Evolutionary conservation across 495 filamentous ascomycete genomes (phyloP).

Genomic region (Penicillium psychrofluorescens): DNA sequence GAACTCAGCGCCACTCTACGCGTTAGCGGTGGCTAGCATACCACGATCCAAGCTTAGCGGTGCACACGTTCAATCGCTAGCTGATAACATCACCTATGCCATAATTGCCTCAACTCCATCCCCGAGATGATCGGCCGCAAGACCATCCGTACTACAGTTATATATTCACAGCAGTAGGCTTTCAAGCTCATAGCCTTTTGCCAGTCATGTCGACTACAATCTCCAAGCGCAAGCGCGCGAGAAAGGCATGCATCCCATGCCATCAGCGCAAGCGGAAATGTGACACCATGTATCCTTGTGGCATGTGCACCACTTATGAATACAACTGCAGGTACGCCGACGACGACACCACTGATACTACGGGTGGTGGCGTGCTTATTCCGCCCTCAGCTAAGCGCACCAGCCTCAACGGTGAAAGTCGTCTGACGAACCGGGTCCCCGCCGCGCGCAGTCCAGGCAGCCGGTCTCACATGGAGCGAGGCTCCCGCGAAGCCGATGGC

Average conservation of each 20-base stretch:
- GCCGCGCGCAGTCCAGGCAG: neutral
- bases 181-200: neutral
- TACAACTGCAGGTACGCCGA: constrained; percentile 24
- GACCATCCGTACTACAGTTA: neutral
- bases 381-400: constrained; percentile 7
- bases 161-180: neutral
- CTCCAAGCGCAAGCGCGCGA: constrained; percentile 23
- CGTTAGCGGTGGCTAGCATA: too few relatives aligned
- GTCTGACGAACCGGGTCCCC: neutral
- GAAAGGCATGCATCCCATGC: constrained; percentile 26
- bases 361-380: neutral
- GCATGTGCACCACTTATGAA: constrained; percentile 22
- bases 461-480: constrained; percentile 4
- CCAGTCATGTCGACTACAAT: constrained; percentile 19
- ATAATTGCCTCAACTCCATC: neutral
- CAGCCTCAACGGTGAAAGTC: constrained; percentile 3
- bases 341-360: constrained; percentile 4
- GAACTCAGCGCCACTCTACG: too few relatives aligned
- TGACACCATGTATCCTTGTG: constrained; percentile 18
- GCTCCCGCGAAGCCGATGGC: constrained; percentile 2
- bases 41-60: too few relatives aligned
- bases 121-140: neutral
- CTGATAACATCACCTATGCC: too few relatives aligned
- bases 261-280: constrained; percentile 33
- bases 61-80: too few relatives aligned